Conservation (phyloP, 2,329 filamentous ascomycete genomes). For the Botrytis porri region DNA sequence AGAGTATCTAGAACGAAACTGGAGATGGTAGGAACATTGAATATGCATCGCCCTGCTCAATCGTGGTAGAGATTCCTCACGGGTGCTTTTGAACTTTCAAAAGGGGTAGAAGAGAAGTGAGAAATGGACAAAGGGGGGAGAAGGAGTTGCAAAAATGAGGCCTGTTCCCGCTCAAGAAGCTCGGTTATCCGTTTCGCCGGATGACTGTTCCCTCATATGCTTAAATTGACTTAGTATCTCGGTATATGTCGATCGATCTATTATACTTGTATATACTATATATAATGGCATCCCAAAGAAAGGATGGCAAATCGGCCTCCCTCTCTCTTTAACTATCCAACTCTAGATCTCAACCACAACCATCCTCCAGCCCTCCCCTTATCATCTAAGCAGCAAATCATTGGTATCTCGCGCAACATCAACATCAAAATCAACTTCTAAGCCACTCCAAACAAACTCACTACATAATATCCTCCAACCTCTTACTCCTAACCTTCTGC, state of each 20-base stretch:
- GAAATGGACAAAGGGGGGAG: no score
- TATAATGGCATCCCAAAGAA: neutral
- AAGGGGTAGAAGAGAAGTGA: rapidly evolving
- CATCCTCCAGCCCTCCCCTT: neutral
- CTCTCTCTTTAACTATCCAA: neutral
- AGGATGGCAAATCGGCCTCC: neutral
- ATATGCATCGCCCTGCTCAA: no score
- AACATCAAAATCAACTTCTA: neutral
- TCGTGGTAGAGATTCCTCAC: no score
- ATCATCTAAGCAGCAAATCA: neutral
- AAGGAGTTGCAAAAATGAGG: neutral
- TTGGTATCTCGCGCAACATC: slow-evolving; percentile 3
- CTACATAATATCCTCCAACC: slow-evolving; percentile 46
- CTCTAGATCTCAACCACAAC: neutral
- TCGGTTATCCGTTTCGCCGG: neutral
- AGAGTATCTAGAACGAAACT: no score
- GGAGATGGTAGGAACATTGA: no score
- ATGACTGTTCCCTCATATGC: neutral
- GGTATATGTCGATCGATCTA: neutral
- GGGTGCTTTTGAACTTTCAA: neutral
- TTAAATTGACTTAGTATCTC: neutral
- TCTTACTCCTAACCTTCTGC: slow-evolving; percentile 47
- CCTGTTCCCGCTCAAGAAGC: neutral
- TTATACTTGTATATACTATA: neutral
- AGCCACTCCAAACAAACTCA: no score